Evolutionary conservation across 345 rosid species (phyloP), one percentile per base, ranked within the genome.

Genomic region (Populus pruinosa): DNA sequence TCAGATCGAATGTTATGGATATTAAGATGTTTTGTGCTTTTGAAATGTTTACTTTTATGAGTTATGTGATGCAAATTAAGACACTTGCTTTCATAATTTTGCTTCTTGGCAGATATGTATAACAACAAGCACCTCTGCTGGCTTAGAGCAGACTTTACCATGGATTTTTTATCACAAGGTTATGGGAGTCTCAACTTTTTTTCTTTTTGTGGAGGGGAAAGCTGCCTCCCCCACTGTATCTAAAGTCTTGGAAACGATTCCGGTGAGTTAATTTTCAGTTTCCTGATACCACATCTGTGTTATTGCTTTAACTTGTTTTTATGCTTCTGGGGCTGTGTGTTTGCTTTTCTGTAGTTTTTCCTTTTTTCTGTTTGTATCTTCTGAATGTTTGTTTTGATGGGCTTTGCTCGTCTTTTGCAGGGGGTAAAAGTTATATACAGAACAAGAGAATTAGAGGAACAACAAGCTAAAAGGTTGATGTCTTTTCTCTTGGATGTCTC

Each of bases 101-200:
- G 44, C 27, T 67, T 64, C 0, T 43, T 44, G n/a, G n/a, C 80
- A 96, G 99, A 88, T 96, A 86, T 89, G 91, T 78, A 87, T 96
- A 80, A 89, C 91, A 5, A 86, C 98, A 49, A 96, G 97, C 84
- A 96, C 95, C 80, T 93, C 98, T 25, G 99, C 94, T 69, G 99
- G 98, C 41, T 81, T 96, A 76, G 95, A 92, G 70, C 98, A 93
- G 82, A 93, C 82, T 59, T 69, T 96, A 43, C 99, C 97, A 0
- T 96, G 99, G 99, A 78, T 93, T 21, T 93, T 86, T 77, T 93
- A 86, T 84, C 98, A 96, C 85, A 96, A 93, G 85, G 97, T 90
- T 76, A 87, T 90, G 78, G 99, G 98, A 31, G 93, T 92, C 83
- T 93, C 98, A 17, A 84, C 85, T 13, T 93, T 93, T 83, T 89